Evolutionary conservation across 2,329 filamentous ascomycete genomes (phyloP).

Genomic region (Lizonia empirigonia): DNA sequence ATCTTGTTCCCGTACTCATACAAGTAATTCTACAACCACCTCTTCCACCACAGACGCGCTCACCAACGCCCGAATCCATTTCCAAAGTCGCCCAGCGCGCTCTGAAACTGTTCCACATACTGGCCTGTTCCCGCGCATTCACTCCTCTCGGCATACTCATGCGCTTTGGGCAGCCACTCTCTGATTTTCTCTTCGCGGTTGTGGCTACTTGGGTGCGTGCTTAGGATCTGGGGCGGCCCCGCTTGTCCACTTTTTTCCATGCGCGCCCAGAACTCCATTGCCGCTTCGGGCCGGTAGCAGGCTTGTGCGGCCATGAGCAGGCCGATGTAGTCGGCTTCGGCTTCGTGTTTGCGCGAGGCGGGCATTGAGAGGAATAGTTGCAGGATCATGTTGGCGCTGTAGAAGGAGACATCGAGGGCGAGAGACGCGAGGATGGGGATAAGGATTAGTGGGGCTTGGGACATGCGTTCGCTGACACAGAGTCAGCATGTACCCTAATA

Average conservation of each 20-base stretch:
- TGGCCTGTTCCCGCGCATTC: slow-evolving; percentile 33
- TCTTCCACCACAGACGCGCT: too few species aligned
- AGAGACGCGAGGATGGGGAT: slow-evolving; percentile 47
- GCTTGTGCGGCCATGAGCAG: slow-evolving; percentile 82
- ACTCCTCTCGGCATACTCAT: slow-evolving; percentile 44
- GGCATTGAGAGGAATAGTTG: slow-evolving; percentile 70
- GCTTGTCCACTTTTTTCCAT: slow-evolving; percentile 63
- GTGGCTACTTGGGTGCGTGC: slow-evolving; percentile 75
- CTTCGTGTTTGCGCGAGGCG: slow-evolving; percentile 73
- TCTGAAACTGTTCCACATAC: slow-evolving; percentile 14
- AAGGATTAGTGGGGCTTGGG: slow-evolving; percentile 49
- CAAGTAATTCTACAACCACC: neutral
- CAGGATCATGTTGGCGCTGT: slow-evolving; percentile 53
- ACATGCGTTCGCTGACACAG: slow-evolving; percentile 61
- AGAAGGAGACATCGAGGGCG: slow-evolving; percentile 51
- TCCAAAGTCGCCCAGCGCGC: slow-evolving; percentile 1
- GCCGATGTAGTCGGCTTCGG: slow-evolving; percentile 80
- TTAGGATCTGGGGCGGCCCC: slow-evolving; percentile 71
- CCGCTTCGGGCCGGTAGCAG: slow-evolving; percentile 73
- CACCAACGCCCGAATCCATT: slow-evolving; percentile 6
- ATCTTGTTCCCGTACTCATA: neutral
- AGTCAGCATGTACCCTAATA: neutral
- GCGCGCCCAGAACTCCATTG: slow-evolving; percentile 65
- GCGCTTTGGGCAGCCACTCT: slow-evolving; percentile 58
- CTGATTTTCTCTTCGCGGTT: slow-evolving; percentile 69